Evolutionary conservation across 139 green algal species (phyloP), one percentile per base, ranked within the genome.

Genomic region (Picochlorum sp.): DNA sequence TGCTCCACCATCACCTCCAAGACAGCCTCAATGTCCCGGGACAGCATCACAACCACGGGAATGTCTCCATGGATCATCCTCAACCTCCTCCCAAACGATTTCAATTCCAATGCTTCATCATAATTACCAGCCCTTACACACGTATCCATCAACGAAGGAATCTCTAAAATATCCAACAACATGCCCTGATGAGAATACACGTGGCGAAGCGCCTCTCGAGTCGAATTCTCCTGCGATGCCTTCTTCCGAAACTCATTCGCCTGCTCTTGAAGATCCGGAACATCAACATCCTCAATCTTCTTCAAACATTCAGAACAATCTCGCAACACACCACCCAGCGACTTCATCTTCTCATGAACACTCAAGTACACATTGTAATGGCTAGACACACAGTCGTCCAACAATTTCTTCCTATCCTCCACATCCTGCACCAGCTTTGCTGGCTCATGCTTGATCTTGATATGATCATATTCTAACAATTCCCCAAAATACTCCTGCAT

Each of bases 71-170:
- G 68, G 56, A 76, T 34, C 15, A 70, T 51, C 10, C 51, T 32
- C 54, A 82, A 14, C 51, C 68, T 73, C 20, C 41, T 44, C 16
- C 38, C 55, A 45, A 26, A 76, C 4, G 55, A 28, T 20, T 90
- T 79, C 60, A 99, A 80, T 69, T 98, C 94, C 66, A 99, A 81
- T 4, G 93, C 92, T 73, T 99, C 94, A 73, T 99, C 94, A 78
- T 94, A 97, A 73, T 88, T 89, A 21, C 87, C 88, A 56, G 92
- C 92, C 44, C 90, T 82, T 38, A 95, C 83, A 67, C 93, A 99
- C 18, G 88, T 92, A 71, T 97, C 90, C 86, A 96, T 95, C 52
- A 98, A 81, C 77, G 91, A 79, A 13, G 94, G 90, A 44, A 96
- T 81, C 72, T 99, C 93, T 45, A 99, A 79, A 8, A 99, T 61